phyloP scores from a whole-genome alignment of 1,139 yeast species.

The Debaryomyces fabryi region DNA sequence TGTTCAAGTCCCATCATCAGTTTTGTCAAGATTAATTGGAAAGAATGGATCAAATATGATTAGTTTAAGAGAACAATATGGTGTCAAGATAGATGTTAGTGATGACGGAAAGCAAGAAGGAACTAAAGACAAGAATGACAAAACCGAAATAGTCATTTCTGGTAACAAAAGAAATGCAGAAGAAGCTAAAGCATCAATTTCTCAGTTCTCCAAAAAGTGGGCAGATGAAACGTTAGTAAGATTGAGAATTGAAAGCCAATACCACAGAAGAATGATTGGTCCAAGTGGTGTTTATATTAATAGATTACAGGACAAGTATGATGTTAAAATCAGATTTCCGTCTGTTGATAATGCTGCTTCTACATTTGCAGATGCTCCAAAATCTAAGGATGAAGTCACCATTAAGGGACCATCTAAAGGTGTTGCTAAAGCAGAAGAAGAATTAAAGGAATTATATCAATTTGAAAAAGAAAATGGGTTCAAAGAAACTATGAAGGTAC shows the following conservation, averaged over 20 bases:
- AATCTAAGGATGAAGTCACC: slow-evolving; percentile 63
- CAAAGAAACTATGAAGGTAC: slow-evolving; percentile 63
- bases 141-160: slow-evolving; percentile 60
- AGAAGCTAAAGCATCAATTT: slow-evolving; percentile 65
- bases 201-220: slow-evolving; percentile 67
- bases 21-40: slow-evolving; percentile 84
- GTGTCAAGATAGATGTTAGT: slow-evolving; percentile 71
- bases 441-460: slow-evolving; percentile 77
- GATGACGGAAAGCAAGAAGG: slow-evolving; percentile 30
- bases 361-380: slow-evolving; percentile 39
- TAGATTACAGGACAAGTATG: slow-evolving; percentile 87
- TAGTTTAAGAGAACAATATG: slow-evolving; percentile 73
- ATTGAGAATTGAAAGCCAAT: slow-evolving; percentile 72
- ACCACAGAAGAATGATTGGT: slow-evolving; percentile 84
- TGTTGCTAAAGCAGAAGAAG: slow-evolving; percentile 83
- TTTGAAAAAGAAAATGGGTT: slow-evolving; percentile 89
- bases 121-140: slow-evolving; percentile 40
- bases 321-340: slow-evolving; percentile 81
- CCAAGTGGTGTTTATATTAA: slow-evolving; percentile 79
- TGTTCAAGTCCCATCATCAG: slow-evolving; percentile 61
- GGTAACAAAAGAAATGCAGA: slow-evolving; percentile 84
- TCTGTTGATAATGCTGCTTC: slow-evolving; percentile 33
- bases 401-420: slow-evolving; percentile 92
- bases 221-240: slow-evolving; percentile 77
- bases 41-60: slow-evolving; percentile 79